Conservation (phyloP, 176 grass and related monocot genomes). For the Eleusine coracana region DNA sequence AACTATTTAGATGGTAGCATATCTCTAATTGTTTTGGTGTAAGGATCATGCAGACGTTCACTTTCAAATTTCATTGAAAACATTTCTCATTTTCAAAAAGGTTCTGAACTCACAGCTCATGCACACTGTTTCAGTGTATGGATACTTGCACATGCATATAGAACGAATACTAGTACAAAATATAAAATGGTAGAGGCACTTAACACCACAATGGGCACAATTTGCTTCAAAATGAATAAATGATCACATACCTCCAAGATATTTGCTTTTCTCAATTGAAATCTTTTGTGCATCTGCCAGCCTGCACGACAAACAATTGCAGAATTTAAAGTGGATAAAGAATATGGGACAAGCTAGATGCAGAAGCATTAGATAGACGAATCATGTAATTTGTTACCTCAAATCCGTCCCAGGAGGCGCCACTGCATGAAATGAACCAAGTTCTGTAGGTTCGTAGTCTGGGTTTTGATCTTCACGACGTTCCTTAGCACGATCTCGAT, state of each 20-base stretch:
- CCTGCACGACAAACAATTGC: conserved; percentile 43
- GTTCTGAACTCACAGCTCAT: background rate
- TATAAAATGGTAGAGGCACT: background rate
- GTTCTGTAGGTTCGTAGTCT: conserved; percentile 93
- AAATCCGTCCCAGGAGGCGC: conserved; percentile 91
- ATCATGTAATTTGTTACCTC: conserved; percentile 60
- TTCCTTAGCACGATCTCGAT: conserved; percentile 55
- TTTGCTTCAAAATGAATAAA: background rate
- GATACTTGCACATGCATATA: background rate
- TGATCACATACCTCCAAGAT: conserved; percentile 81
- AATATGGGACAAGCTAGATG: conserved; percentile 19
- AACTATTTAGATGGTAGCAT: background rate
- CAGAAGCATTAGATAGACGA: conserved; percentile 19
- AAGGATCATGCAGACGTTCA: background rate
- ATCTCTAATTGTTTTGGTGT: background rate
- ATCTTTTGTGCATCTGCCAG: conserved; percentile 87
- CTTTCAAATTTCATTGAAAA: conserved; percentile 22
- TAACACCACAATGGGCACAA: background rate
- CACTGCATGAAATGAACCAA: conserved; percentile 98
- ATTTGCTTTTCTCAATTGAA: conserved; percentile 99
- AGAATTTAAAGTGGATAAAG: background rate
- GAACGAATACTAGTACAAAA: background rate
- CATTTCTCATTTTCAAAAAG: conserved; percentile 12
- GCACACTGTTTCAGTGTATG: background rate
- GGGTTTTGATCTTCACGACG: conserved; percentile 98